Evolutionary conservation across 768 basidiomycete species (phyloP), one percentile per base, ranked within the genome.

Genomic region (Termitomyces sp.): DNA sequence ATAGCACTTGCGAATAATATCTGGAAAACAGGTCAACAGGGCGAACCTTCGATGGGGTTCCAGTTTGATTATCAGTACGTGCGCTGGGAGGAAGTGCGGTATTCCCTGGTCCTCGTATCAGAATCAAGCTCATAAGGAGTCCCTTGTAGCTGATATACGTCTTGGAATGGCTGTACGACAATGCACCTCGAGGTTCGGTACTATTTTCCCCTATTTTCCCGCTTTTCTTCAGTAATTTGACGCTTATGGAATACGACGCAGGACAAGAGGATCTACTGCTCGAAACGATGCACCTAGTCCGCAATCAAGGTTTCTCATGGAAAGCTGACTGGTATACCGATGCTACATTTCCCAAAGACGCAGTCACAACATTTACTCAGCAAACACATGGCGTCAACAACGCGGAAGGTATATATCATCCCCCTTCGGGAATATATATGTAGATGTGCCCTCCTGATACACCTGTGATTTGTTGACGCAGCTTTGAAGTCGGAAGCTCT

Each of bases 361-460:
- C 72, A 4, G 67, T 70, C 10, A 68, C 70, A 4, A 39, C 60
- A 1, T 67, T 70, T n/a, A 70, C 58, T 13, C 68, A 67, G 67
- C 65, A 69, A 53, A 75, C 74, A 72, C 76, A 78, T 55, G 76
- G 76, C 10, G 76, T 78, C 5, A 78, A 77, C 62, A 78, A 71
- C 14, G 75, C 65, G 24, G 76, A 76, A 69, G 68, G 71, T 71
- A 30, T 18, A 33, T 50, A 18, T 13, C 20, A 33, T 47, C 18
- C 14, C 32, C 37, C 5, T 13, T 53, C 16, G 12, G 1, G 16
- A 7, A 30, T 30, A 30, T 30, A 30, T 7, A 30, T 7, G 7
- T 30, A 30, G 30, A 33, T 12, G 18, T 10, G 1, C 10, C 9
- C 12, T 34, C 16, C 44, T 44, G 44, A 55, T 45, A 18, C 22